phyloP scores from a whole-genome alignment of 2,329 filamentous ascomycete genomes.

The Cladosporium halotolerans region DNA sequence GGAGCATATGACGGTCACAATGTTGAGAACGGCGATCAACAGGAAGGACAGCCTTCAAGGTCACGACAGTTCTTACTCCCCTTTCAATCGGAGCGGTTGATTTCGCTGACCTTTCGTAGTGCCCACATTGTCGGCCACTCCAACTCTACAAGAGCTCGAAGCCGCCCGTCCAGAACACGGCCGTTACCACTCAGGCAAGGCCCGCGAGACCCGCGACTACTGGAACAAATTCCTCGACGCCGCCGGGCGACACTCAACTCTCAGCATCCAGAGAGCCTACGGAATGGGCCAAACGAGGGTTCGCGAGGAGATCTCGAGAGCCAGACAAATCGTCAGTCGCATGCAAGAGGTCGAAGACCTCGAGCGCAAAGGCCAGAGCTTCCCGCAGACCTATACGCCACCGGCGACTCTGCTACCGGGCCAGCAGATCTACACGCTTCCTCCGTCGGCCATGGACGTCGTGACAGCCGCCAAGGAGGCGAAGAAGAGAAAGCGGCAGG shows the following conservation, averaged over 20 bases:
- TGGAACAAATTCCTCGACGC: constrained; percentile 2
- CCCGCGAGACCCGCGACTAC: not conserved
- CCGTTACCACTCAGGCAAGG: not conserved
- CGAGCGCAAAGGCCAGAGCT: not conserved
- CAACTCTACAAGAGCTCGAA: not conserved
- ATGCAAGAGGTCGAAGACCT: not conserved
- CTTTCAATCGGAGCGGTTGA: no score
- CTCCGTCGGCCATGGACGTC: not conserved
- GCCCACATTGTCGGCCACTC: not conserved
- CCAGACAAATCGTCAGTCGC: not conserved
- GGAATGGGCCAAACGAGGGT: not conserved
- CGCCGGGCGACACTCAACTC: not conserved
- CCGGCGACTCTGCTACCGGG: not conserved
- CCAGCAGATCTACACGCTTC: not conserved
- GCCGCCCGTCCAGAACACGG: not conserved
- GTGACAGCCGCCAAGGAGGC: not conserved
- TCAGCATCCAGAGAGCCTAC: not conserved
- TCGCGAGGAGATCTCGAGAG: not conserved
- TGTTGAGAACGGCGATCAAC: not conserved
- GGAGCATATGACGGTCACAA: not conserved
- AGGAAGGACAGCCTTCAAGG: not conserved
- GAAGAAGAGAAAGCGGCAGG: not conserved
- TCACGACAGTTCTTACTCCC: no score
- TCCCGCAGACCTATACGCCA: not conserved
- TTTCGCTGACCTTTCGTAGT: not conserved